These are phyloP conservation scores for Neurospora sp. DNA, from an alignment of 495 filamentous ascomycete genomes.

Conservation along the genomic window DNA sequence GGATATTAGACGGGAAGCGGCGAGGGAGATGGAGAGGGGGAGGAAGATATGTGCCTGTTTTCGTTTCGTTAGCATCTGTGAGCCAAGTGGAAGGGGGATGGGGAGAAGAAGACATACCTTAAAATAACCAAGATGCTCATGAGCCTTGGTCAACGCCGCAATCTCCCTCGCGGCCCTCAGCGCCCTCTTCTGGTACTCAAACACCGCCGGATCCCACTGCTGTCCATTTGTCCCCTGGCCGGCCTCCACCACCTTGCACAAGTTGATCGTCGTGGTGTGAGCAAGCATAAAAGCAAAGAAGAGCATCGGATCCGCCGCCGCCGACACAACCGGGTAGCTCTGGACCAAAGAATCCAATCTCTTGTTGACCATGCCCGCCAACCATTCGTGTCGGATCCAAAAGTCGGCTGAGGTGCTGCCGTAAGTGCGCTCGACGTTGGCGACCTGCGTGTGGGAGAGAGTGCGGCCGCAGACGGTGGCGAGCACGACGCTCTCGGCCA, in stretches of 20 bases:
- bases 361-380: constrained; percentile 32
- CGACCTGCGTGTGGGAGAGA: constrained; percentile 34
- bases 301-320: constrained; percentile 38
- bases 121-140: constrained; percentile 35
- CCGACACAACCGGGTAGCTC: constrained; percentile 23
- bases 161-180: constrained; percentile 31
- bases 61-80: background rate
- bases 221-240: constrained; percentile 2
- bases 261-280: constrained; percentile 33
- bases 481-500: constrained; percentile 39
- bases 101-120: constrained; percentile 20
- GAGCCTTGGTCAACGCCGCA: constrained; percentile 27
- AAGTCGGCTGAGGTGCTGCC: constrained; percentile 23
- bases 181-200: constrained; percentile 25
- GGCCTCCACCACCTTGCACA: constrained; percentile 25
- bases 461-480: constrained; percentile 39
- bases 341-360: constrained; percentile 25
- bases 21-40: constrained; percentile 14
- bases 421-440: constrained; percentile 15
- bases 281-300: constrained; percentile 34
- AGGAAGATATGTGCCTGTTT: constrained; percentile 20
- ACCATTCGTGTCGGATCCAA: constrained; percentile 39
- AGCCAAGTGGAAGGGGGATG: background rate
- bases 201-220: constrained; percentile 6
- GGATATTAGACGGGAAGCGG: constrained; percentile 8